These are phyloP conservation scores for Tetrastigma voinierianum DNA, from an alignment of 164 flowering plant species.

Conservation along the genomic window DNA sequence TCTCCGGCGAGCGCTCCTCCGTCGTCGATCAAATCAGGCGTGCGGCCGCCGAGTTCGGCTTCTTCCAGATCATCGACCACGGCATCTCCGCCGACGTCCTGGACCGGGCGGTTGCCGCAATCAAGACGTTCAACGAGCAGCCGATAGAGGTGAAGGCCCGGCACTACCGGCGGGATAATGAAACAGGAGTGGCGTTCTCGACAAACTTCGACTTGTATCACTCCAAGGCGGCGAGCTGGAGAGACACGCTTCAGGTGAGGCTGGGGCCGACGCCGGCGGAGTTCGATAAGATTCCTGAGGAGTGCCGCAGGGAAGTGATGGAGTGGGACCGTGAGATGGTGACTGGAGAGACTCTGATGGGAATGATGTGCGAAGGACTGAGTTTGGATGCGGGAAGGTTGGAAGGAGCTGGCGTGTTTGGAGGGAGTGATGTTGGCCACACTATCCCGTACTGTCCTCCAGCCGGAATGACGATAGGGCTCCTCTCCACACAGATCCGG, in stretches of 20 bases:
- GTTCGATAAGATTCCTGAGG: slow-evolving; percentile 35
- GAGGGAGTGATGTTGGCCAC: slow-evolving; percentile 47
- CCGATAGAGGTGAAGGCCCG: slow-evolving; percentile 29
- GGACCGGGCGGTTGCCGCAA: slow-evolving; percentile 18
- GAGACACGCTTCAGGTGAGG: slow-evolving; percentile 42
- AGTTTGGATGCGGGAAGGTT: slow-evolving; percentile 41
- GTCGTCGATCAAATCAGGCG: slow-evolving; percentile 29
- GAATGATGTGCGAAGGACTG: slow-evolving; percentile 50
- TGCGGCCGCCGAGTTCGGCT: slow-evolving; percentile 40
- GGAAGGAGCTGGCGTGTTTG: slow-evolving; percentile 37
- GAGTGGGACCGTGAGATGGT: slow-evolving; percentile 37
- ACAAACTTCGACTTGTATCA: slow-evolving; percentile 42
- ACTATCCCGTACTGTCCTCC: slow-evolving; percentile 78
- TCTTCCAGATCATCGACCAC: slow-evolving; percentile 61
- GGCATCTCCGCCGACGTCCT: slow-evolving; percentile 27
- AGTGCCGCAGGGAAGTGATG: slow-evolving; percentile 35
- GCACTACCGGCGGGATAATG: slow-evolving; percentile 30
- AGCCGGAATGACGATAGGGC: slow-evolving; percentile 69
- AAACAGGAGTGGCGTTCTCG: slow-evolving; percentile 23
- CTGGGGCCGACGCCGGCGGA: slow-evolving; percentile 27
- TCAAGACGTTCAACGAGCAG: slow-evolving; percentile 47
- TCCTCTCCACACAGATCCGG: slow-evolving; percentile 65
- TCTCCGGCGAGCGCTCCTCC: slow-evolving; percentile 26
- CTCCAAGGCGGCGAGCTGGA: slow-evolving; percentile 62
- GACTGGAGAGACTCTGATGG: slow-evolving; percentile 42